Conservation (phyloP, 306 rosid species). For the Prunus salicina region DNA sequence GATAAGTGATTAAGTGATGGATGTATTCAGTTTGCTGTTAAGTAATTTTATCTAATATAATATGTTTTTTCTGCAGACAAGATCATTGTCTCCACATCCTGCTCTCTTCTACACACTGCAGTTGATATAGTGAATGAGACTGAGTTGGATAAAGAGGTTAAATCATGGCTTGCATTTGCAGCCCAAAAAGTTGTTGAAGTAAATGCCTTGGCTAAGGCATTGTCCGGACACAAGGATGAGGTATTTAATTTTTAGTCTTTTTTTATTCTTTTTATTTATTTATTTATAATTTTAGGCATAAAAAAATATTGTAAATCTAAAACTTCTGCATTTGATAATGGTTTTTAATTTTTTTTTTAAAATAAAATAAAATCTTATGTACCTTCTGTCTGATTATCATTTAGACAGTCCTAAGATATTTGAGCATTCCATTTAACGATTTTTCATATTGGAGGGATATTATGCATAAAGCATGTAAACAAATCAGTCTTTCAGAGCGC, state of each 20-base stretch:
- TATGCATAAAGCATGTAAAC: not conserved
- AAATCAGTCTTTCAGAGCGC: not conserved
- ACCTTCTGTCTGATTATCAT: not conserved
- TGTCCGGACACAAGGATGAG: constrained; percentile 63
- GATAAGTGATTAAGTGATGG: constrained; percentile 1
- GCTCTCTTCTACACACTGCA: constrained; percentile 92
- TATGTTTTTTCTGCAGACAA: constrained; percentile 38
- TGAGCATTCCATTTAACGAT: not conserved
- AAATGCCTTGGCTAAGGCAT: constrained; percentile 77
- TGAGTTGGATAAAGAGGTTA: constrained; percentile 68
- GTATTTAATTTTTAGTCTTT: constrained; percentile 19
- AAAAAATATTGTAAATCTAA: not conserved
- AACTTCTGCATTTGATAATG: not conserved
- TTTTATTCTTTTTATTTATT: not conserved
- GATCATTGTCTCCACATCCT: constrained; percentile 78
- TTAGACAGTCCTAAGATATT: not conserved
- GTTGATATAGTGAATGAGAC: constrained; percentile 82
- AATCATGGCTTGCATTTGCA: constrained; percentile 89
- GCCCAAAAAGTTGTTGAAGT: constrained; percentile 88
- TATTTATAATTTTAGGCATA: not conserved
- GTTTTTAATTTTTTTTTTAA: not conserved
- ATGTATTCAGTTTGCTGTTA: constrained; percentile 11
- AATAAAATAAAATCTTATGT: not conserved
- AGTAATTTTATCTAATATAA: not conserved
- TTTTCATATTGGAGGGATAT: not conserved